Evolutionary conservation across 495 filamentous ascomycete genomes (phyloP), one percentile per base, ranked within the genome.

Genomic region (Penicillium bialowiezense): DNA sequence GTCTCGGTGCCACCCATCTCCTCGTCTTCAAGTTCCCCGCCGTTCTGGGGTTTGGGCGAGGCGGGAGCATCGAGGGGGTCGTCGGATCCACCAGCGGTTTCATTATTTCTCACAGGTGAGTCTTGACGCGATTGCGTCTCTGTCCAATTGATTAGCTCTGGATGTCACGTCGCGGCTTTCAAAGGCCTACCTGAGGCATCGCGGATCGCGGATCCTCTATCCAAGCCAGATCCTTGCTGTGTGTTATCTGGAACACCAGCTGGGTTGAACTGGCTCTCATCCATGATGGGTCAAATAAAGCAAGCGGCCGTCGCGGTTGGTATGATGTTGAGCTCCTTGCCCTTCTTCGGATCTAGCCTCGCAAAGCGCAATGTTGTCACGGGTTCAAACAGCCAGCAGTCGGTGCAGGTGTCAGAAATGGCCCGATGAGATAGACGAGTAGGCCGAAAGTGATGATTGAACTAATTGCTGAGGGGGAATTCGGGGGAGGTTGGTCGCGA

Each of bases 11-110:
- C 90, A 44, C 76, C 86, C 90, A 95, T 95, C 54, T 95, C 90
- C 58, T 90, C 89, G 59, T 96, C 91, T 52, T 89, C 85, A 31
- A 70, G 75, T 26, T 82, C 82, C 26, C 71, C 78, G 38, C 74
- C 74, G 37, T 80, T 81, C 63, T 85, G 87, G 28, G 82, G 78
- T 56, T 80, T 80, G 26, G 90, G 88, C 7, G 80, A 91, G 38
- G 85, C 81, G 41, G 89, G 89, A 45, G 88, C 90, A 74, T 96
- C 89, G 52, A 93, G 74, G 37, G 87, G 89, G 65, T 92, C 91
- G 67, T 95, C 89, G 35, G 87, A 89, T 41, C 52, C 58, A 36
- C 58, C 23, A 20, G 38, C 32, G 44, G 51, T 54, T 33, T 62
- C 58, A 24, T 31, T 46, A 20, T 57, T 60, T 42, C 63, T 69